Evolutionary conservation across 1,284 basidiomycete species (phyloP).

Genomic region (Rhodotorula sp.): DNA sequence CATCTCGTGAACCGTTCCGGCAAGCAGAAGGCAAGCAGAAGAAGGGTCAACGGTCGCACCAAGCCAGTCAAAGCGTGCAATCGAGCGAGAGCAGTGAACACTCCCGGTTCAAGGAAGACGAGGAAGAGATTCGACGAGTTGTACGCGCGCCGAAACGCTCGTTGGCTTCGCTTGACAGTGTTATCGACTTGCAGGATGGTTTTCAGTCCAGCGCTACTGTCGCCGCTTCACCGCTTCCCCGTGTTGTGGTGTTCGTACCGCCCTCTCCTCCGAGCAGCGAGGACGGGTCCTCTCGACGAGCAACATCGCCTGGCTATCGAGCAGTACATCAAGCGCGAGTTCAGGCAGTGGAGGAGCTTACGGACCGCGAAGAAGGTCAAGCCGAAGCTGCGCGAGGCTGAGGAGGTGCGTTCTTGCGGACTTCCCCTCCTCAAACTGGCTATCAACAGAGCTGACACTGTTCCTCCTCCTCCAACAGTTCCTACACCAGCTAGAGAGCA

Average conservation of each 20-base stretch:
- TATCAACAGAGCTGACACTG: neutral
- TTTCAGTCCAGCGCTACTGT: neutral
- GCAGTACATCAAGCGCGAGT: slow-evolving; percentile 58
- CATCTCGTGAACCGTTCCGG: too few species aligned
- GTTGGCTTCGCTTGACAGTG: too few species aligned
- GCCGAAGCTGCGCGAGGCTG: slow-evolving; percentile 55
- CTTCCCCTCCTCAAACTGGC: neutral
- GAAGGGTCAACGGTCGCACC: too few species aligned
- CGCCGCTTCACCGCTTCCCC: slow-evolving; percentile 66
- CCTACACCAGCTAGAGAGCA: slow-evolving; percentile 4
- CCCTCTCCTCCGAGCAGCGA: slow-evolving; percentile 60
- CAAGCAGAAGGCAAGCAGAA: too few species aligned
- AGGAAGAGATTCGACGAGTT: too few species aligned
- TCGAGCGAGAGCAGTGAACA: too few species aligned
- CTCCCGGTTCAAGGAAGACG: too few species aligned
- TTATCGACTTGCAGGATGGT: too few species aligned
- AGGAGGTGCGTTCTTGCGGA: slow-evolving; percentile 56
- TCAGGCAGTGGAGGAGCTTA: slow-evolving; percentile 56
- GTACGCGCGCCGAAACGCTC: too few species aligned
- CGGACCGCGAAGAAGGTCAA: slow-evolving; percentile 57
- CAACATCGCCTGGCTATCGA: slow-evolving; percentile 53
- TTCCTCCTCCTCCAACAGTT: neutral
- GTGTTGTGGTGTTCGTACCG: slow-evolving; percentile 72
- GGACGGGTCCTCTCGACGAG: slow-evolving; percentile 39
- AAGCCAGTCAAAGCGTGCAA: too few species aligned